Percentiles rank a stretch among this genome's conserved stretches.
Conservation (phyloP, 768 basidiomycete species). For the Pulveroboletus sp. region DNA sequence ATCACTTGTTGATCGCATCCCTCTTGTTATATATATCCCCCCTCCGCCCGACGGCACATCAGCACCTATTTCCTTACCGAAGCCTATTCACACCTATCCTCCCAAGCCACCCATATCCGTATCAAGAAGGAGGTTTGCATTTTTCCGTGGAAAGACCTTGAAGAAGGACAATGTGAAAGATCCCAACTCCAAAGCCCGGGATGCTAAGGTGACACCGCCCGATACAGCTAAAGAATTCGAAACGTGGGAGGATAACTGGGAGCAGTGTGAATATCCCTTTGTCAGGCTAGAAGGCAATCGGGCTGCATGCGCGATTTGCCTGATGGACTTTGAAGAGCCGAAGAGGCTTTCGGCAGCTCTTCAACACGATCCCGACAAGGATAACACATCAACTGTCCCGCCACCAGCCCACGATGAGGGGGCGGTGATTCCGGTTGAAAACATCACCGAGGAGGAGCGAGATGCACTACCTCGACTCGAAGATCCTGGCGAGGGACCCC, state of each 20-base stretch:
- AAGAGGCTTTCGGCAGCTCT: conserved; percentile 27
- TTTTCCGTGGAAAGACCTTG: conserved; percentile 36
- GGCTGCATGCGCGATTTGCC: conserved; percentile 79
- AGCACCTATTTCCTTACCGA: conserved; percentile 39
- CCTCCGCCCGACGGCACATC: conserved; percentile 54
- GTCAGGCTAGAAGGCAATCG: conserved; percentile 78
- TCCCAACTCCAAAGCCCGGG: conserved; percentile 16
- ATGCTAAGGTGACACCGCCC: conserved; percentile 2
- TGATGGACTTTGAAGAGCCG: conserved; percentile 82
- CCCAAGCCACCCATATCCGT: conserved; percentile 39
- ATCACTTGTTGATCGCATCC: conserved; percentile 70
- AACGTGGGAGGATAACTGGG: conserved; percentile 79
- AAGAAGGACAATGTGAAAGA: conserved; percentile 21
- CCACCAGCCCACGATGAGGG: conserved; percentile 17
- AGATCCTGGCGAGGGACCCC: conserved; percentile 72
- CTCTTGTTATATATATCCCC: conserved; percentile 82
- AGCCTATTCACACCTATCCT: conserved; percentile 56
- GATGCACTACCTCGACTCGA: conserved; percentile 47
- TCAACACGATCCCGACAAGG: conserved; percentile 29
- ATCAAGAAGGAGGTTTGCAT: conserved; percentile 47
- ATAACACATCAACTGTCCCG: conserved; percentile 5
- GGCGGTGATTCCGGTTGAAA: conserved; percentile 31
- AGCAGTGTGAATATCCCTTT: conserved; percentile 72
- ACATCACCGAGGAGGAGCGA: conserved; percentile 37
- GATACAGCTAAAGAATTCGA: conserved; percentile 31